Base-by-base conservation (phyloP, 2,329 filamentous ascomycete genomes). In the Beauveria sp. region DNA sequence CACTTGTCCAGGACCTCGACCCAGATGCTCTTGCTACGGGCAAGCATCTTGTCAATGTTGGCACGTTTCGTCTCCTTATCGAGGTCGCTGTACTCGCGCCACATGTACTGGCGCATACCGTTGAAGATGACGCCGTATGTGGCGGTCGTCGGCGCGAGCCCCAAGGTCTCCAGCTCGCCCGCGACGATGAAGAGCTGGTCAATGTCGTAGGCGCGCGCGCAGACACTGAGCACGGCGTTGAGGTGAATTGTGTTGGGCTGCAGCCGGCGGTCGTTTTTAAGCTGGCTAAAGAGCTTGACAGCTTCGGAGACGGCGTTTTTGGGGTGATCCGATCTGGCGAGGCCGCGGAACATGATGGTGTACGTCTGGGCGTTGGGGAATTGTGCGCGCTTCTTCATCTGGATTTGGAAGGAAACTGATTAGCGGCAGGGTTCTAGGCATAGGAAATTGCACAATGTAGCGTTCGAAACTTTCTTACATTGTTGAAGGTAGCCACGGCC, bases 381-480 rank as follows among this genome's bases (percentile, higher is more conserved):
- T 68, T 96, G 89, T 5, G 81, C 87, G 64, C 92, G 84, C 77
- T 98, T 98, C 77, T 98, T 99, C 93, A 99, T 98, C 89, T 91
- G 66, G 14, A 34, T 42, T 47, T 14, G 28, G 7, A 61, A 64
- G 46, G 22, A 5, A 61, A 12, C 30, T 20, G 46, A 30, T 8
- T 56, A 61, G 16, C 60, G 69, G 63, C 7, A n/a, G 2, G 9
- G 14, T 2, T 7, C 18, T 10, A 5, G 34, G 34, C 12, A 38
- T 3, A 38, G 6, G 5, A 5, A 14, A 16, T 14, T 14, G 34
- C 34, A 38, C 1, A 38, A 38, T 38, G 12, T 38, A 38, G 12
- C 34, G 5, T 30, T 30, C 6, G 24, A 9, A 22, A 10, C 18
- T 9, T 16, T 6, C 79, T 65, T 73, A 90, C 89, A 73, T 98